Evolutionary conservation across 1,139 yeast species (phyloP), one percentile per base, ranked within the genome.

Genomic region (Suhomyces chickasaworum): DNA sequence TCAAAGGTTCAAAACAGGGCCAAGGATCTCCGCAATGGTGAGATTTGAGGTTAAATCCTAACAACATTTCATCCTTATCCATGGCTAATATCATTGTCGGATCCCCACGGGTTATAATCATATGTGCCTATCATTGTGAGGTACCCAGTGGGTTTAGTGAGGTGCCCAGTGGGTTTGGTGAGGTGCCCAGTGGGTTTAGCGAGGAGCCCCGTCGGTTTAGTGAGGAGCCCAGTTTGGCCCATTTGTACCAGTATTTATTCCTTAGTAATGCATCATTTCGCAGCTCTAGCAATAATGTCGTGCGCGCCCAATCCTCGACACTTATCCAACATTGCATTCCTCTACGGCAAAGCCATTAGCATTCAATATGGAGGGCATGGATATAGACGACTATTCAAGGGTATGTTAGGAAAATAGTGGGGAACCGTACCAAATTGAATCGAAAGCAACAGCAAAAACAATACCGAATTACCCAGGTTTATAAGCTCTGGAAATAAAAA

Each of bases 311-410:
- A 35, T 39, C 39, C 31, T 31, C 46, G 39, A 31, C 46, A 39
- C 35, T 22, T 13, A 18, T 31, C 34, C 30, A 37, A 31, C 30
- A n/a, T 37, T 37, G 34, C 16, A 37, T 20, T 36, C 29, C 33
- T 37, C 40, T 34, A 37, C 39, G 20, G 15, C 22, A 30, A 12
- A 30, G 29, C n/a, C 34, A 3, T 25, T 8, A 17, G 17, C 29
- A 48, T 27, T 30, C 49, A 60, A 46, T 44, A 76, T 77, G 70
- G 81, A 77, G 51, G 77, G 68, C 40, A 77, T 80, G 78, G 84
- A 79, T 54, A 74, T 79, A 48, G 84, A 79, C 61, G 78, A 75
- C 59, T 76, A 75, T 59, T 71, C 80, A 56, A 75, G 80, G 65
- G 80, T 77, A 73, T 61, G 79, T 74, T 57, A 47, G 23, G 16